Conservation (phyloP, 164 flowering plant species). For the Nymphaea colorata region DNA sequence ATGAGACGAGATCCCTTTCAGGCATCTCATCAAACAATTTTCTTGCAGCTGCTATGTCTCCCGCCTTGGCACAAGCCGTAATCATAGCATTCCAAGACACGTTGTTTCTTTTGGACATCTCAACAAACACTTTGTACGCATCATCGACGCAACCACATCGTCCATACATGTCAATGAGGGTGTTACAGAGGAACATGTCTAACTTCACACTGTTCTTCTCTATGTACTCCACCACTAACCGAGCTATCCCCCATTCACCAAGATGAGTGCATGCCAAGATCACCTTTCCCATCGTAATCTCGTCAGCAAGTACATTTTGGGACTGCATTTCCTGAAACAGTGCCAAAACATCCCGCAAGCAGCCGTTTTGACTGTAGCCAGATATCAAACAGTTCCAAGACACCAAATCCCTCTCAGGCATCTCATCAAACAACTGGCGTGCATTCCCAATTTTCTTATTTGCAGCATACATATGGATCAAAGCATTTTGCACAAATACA, state of each 20-base stretch:
- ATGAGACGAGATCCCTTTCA: slow-evolving; percentile 50
- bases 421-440: slow-evolving; percentile 38
- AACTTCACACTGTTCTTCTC: slow-evolving; percentile 23
- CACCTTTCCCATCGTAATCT: slow-evolving; percentile 59
- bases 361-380: slow-evolving; percentile 39
- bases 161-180: slow-evolving; percentile 56
- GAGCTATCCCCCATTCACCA: slow-evolving; percentile 24
- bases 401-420: slow-evolving; percentile 43
- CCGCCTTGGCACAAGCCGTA: slow-evolving; percentile 31
- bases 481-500: slow-evolving; percentile 39
- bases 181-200: slow-evolving; percentile 65
- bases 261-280: slow-evolving; percentile 41
- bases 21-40: slow-evolving; percentile 54
- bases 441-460: slow-evolving; percentile 27
- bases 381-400: slow-evolving; percentile 75
- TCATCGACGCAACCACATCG: slow-evolving; percentile 32
- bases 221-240: slow-evolving; percentile 28
- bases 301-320: slow-evolving; percentile 38
- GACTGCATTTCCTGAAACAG: slow-evolving; percentile 37
- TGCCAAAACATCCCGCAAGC: slow-evolving; percentile 32
- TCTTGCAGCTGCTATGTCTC: slow-evolving; percentile 32
- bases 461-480: slow-evolving; percentile 41
- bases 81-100: slow-evolving; percentile 78
- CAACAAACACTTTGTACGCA: slow-evolving; percentile 38
- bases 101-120: slow-evolving; percentile 39